phyloP scores from a whole-genome alignment of 1,139 yeast species.

The Geotrichum reessii region DNA sequence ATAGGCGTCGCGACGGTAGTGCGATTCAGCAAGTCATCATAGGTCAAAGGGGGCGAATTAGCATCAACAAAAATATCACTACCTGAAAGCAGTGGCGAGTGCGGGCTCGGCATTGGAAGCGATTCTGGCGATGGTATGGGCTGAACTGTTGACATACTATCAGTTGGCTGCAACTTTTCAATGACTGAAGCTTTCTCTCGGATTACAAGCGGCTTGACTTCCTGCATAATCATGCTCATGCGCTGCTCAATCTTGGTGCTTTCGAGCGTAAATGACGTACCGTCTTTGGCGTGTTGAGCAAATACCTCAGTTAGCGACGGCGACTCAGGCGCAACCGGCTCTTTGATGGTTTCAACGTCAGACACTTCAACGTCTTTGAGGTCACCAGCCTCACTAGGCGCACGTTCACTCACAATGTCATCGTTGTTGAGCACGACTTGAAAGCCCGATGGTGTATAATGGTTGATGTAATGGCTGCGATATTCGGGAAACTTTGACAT shows the following conservation, averaged over 20 bases:
- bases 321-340: not conserved
- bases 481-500: constrained; percentile 13
- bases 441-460: constrained; percentile 15
- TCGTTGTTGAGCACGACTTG: constrained; percentile 11
- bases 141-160: too few species aligned
- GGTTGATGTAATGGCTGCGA: constrained; percentile 13
- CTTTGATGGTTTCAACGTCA: constrained; percentile 6
- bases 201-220: constrained; percentile 8
- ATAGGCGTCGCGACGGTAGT: not conserved
- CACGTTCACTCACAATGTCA: constrained; percentile 1
- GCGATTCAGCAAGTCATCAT: not conserved
- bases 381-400: not conserved
- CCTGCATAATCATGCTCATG: constrained; percentile 1
- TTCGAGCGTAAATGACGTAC: not conserved
- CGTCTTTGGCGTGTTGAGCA: not conserved
- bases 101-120: not conserved
- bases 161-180: not conserved
- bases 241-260: constrained; percentile 4
- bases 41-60: not conserved
- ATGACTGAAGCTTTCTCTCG: not conserved
- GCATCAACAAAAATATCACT: not conserved
- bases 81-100: not conserved
- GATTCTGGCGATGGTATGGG: not conserved
- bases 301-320: not conserved
- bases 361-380: not conserved